phyloP scores from a whole-genome alignment of 129 eudicot species.

The Flaveria ramosissima region DNA sequence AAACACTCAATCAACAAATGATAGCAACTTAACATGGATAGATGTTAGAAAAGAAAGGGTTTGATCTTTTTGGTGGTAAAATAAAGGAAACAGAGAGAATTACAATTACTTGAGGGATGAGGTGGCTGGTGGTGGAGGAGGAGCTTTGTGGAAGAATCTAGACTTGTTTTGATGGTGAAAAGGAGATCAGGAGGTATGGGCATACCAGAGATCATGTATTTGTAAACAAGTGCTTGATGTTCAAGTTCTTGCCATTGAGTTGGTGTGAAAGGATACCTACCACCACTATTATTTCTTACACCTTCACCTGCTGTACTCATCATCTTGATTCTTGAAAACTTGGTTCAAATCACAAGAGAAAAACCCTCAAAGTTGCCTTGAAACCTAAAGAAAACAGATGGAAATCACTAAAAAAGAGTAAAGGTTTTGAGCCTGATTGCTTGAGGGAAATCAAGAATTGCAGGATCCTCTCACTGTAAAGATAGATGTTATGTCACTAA shows the following conservation, averaged over 20 bases:
- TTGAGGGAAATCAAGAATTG: not conserved
- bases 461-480: not conserved
- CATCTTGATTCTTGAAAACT: constrained; percentile 15
- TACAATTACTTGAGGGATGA: constrained; percentile 46
- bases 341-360: not conserved
- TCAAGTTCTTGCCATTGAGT: constrained; percentile 92
- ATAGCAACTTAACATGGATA: not conserved
- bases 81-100: not conserved
- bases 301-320: constrained; percentile 18
- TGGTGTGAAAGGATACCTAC: constrained; percentile 76
- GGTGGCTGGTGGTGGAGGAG: constrained; percentile 64
- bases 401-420: not conserved
- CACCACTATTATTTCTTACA: constrained; percentile 18
- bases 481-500: constrained; percentile 16
- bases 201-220: constrained; percentile 84
- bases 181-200: constrained; percentile 91
- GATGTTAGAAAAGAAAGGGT: not conserved
- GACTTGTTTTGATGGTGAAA: constrained; percentile 67
- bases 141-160: constrained; percentile 69
- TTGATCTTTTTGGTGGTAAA: constrained; percentile 42
- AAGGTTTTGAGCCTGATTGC: not conserved
- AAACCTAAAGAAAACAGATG: not conserved
- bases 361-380: not conserved
- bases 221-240: constrained; percentile 86
- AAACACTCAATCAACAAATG: not conserved